These are phyloP conservation scores for Fusarium sp. DNA, from an alignment of 2,329 filamentous ascomycete species.

Conservation along the genomic window DNA sequence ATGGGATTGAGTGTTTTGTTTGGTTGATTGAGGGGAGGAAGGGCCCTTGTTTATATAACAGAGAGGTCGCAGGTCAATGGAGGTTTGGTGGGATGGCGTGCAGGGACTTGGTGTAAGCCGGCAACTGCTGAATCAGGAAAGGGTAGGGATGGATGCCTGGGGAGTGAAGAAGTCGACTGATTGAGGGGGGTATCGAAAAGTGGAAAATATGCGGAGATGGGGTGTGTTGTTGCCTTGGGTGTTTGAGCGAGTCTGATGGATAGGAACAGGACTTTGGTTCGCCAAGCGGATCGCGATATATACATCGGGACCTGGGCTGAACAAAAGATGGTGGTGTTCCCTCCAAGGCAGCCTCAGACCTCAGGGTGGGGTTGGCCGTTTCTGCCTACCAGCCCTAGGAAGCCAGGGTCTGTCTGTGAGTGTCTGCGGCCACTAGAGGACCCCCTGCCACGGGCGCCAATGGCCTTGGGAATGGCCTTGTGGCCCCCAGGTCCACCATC, in stretches of 20 bases:
- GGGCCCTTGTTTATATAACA: slow-evolving; percentile 41
- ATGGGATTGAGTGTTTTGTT: slow-evolving; percentile 36
- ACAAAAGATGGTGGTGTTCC: slow-evolving; percentile 30
- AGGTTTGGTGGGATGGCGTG: slow-evolving; percentile 21
- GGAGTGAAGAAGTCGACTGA: slow-evolving; percentile 13
- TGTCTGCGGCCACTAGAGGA: slow-evolving; percentile 27
- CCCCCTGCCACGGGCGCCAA: slow-evolving; percentile 19
- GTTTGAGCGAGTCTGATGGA: slow-evolving; percentile 5
- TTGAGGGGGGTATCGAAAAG: slow-evolving; percentile 11
- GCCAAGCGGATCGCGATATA: slow-evolving; percentile 39
- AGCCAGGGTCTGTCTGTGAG: slow-evolving; percentile 5
- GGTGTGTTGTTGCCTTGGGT: slow-evolving; percentile 37
- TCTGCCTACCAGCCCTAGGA: slow-evolving; percentile 41
- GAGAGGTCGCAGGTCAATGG: slow-evolving; percentile 9
- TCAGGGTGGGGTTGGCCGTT: slow-evolving; percentile 35
- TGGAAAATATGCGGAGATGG: slow-evolving; percentile 33
- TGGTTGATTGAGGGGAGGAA: slow-evolving; percentile 27
- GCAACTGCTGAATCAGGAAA: slow-evolving; percentile 8
- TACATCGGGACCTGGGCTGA: slow-evolving; percentile 18
- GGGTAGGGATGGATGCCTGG: slow-evolving; percentile 38
- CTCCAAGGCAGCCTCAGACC: slow-evolving; percentile 36
- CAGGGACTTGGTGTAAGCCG: slow-evolving; percentile 31
- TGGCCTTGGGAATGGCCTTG: slow-evolving; percentile 13
- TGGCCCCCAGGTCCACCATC: slow-evolving; percentile 18
- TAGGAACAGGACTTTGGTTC: slow-evolving; percentile 16